Base-by-base conservation (phyloP, 176 grass and related monocot genomes). In the Ampelocalamus luodianensis region DNA sequence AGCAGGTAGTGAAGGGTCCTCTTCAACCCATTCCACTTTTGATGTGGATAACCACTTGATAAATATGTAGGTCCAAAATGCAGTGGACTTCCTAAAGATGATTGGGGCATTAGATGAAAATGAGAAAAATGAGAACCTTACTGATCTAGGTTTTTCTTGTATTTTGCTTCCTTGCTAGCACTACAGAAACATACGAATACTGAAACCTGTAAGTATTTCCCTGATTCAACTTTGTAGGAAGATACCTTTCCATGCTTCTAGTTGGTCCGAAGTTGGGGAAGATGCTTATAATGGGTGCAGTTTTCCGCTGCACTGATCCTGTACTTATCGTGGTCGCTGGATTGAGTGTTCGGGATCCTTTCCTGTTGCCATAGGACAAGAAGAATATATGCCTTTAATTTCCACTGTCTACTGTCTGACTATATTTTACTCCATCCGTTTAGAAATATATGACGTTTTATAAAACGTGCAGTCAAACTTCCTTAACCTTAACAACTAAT, bases 271-370 rank as follows among this genome's bases (percentile, higher is more conserved):
- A 98, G 83, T 78, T 98, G 71, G 93, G 96, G 79, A 98, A 98
- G 86, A 98, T 98, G 93, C 93, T 98, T 83, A 92, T 95, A 68
- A 98, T 98, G 93, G 96, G 96, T 86, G 86, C 91, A 82, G 90
- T 98, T 81, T 98, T 98, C 63, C 84, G 83, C 66, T 98, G 93
- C 83, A 82, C 95, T 50, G 93, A 98, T 83, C 96, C 96, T 81
- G 58, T 98, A 85, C 86, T 98, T 58, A 95, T 93, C 6, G 75
- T 95, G 62, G 96, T 95, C 8, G 92, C 93, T 77, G 93, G 96
- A 68, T 78, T 98, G 84, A 95, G 93, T 71, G 96, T 80, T 12
- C 85, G 93, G 27, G 96, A 98, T 61, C 93, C 93, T 91, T 98
- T 98, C 63, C 84, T 98, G 27, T 91, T 98, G 69, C 93, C 96